Evolutionary conservation across 805 yeast genomes (phyloP).

Genomic region (Cyberlindnera amylophila): DNA sequence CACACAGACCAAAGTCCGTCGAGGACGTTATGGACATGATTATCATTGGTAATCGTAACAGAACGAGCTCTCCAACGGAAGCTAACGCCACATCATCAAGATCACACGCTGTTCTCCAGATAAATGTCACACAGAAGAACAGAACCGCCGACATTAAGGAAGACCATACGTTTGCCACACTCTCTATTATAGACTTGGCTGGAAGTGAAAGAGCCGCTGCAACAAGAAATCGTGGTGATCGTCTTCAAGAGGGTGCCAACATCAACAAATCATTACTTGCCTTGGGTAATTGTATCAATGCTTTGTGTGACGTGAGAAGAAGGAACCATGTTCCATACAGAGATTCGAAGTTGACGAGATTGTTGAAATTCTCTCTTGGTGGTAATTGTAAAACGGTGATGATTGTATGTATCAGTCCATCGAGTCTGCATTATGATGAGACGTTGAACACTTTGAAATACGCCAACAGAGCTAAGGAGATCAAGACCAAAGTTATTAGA

Average conservation of each 20-base stretch:
- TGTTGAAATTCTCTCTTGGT: slow-evolving; percentile 84
- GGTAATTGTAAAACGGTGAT: slow-evolving; percentile 94
- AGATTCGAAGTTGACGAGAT: slow-evolving; percentile 83
- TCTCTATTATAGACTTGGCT: slow-evolving; percentile 87
- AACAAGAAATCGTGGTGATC: slow-evolving; percentile 76
- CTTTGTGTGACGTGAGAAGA: slow-evolving; percentile 70
- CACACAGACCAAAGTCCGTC: slow-evolving; percentile 57
- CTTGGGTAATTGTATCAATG: slow-evolving; percentile 90
- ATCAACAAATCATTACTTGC: slow-evolving; percentile 87
- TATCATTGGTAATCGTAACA: slow-evolving; percentile 61
- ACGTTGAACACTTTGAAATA: slow-evolving; percentile 87
- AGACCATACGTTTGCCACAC: slow-evolving; percentile 70
- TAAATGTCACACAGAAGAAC: slow-evolving; percentile 59
- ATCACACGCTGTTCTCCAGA: slow-evolving; percentile 90
- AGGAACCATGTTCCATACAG: slow-evolving; percentile 82
- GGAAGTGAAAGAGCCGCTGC: slow-evolving; percentile 95
- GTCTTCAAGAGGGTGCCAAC: slow-evolving; percentile 89
- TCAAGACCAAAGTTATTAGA: slow-evolving; percentile 72
- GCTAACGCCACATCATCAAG: slow-evolving; percentile 90
- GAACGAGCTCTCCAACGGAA: slow-evolving; percentile 84
- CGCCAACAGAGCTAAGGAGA: slow-evolving; percentile 88
- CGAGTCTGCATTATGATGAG: slow-evolving; percentile 85
- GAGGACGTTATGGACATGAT: slow-evolving; percentile 79
- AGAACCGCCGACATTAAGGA: slow-evolving; percentile 61
- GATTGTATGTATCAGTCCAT: slow-evolving; percentile 93